Percentiles rank a stretch among this genome's conserved stretches.
Evolutionary conservation across 805 yeast species (phyloP).

Genomic region (Ogataea trehalophila): DNA sequence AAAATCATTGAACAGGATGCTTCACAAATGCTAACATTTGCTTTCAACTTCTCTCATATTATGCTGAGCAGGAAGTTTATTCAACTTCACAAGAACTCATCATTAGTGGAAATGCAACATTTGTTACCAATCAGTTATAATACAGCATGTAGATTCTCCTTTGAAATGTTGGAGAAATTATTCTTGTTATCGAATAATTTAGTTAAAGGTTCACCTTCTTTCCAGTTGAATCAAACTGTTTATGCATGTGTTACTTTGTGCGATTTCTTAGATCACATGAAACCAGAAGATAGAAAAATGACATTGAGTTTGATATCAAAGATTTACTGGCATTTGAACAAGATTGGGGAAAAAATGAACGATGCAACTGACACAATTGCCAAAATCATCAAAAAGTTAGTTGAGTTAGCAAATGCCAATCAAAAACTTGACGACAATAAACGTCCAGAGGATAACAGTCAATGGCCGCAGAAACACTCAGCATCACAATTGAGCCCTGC

Average conservation of each 20-base stretch:
- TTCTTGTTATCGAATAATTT: constrained; percentile 39
- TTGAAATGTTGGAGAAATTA: constrained; percentile 41
- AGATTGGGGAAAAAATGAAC: constrained; percentile 50
- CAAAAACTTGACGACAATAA: constrained; percentile 13
- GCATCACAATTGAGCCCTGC: background rate
- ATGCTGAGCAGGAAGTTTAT: constrained; percentile 35
- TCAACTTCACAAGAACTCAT: constrained; percentile 3
- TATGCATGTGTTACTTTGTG: constrained; percentile 51
- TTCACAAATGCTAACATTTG: constrained; percentile 43
- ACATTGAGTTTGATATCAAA: constrained; percentile 44
- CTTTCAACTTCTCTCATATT: constrained; percentile 44
- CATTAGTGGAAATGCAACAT: background rate
- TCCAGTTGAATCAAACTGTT: constrained; percentile 46
- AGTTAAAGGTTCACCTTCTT: constrained; percentile 52
- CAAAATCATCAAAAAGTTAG: constrained; percentile 45
- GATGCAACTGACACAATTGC: constrained; percentile 61
- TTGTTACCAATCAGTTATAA: constrained; percentile 18
- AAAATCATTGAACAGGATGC: constrained; percentile 42
- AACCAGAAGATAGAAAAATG: constrained; percentile 35
- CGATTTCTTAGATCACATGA: constrained; percentile 39
- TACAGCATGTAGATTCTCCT: constrained; percentile 41
- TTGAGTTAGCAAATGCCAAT: constrained; percentile 37
- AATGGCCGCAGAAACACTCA: background rate
- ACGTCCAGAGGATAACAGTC: background rate
- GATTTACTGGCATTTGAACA: constrained; percentile 54